phyloP scores from a whole-genome alignment of 208 protist genomes.

The Polymyxa betae region DNA sequence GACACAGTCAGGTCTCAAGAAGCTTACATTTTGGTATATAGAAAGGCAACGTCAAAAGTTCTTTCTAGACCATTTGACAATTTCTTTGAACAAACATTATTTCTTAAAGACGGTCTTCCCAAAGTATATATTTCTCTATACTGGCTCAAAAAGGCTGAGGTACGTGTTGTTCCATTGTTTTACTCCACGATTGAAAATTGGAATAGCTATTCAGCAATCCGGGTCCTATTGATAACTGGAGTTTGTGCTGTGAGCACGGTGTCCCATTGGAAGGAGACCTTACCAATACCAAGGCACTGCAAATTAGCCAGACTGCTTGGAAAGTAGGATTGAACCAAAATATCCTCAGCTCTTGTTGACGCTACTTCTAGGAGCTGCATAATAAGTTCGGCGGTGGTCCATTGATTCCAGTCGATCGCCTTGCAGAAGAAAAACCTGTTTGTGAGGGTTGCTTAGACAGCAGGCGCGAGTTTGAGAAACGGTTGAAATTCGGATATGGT shows the following conservation, averaged over 20 bases:
- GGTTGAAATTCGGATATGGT: too few relatives aligned
- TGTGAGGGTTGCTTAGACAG: background rate
- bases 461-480: constrained; percentile 1
- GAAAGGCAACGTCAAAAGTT: background rate
- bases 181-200: background rate
- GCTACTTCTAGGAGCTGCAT: background rate
- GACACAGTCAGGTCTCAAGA: constrained; percentile 26
- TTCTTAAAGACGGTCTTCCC: constrained; percentile 1
- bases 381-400: constrained; percentile 22
- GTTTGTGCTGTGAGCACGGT: constrained; percentile 40
- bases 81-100: constrained; percentile 13
- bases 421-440: background rate
- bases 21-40: constrained; percentile 26
- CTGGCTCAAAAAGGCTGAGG: constrained; percentile 47
- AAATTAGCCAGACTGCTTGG: background rate
- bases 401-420: background rate
- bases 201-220: background rate
- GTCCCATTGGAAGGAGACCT: background rate
- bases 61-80: background rate
- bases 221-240: constrained; percentile 41
- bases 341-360: constrained; percentile 3
- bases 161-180: background rate
- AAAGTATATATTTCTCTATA: constrained; percentile 3
- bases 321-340: background rate
- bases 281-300: background rate